phyloP scores from a whole-genome alignment of 257 asterid genomes.

The Plectranthus barbatus region DNA sequence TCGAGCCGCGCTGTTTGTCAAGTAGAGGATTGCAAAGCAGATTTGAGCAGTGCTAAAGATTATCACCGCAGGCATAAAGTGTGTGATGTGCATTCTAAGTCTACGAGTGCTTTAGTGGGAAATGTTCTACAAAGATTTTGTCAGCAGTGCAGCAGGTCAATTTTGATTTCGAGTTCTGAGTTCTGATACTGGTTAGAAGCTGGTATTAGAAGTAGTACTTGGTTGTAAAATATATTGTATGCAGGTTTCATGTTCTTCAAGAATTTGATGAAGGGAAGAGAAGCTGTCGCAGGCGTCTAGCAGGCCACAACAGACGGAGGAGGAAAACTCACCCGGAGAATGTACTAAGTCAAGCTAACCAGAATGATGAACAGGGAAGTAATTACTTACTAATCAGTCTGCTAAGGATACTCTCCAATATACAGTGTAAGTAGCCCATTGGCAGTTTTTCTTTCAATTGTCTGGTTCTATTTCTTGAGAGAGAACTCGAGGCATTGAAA shows the following conservation, averaged over 20 bases:
- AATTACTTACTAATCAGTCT: slow-evolving; percentile 66
- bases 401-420: slow-evolving; percentile 78
- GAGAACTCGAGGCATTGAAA: no score
- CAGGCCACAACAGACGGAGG: slow-evolving; percentile 81
- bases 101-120: slow-evolving; percentile 65
- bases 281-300: slow-evolving; percentile 90
- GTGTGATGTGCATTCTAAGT: slow-evolving; percentile 81
- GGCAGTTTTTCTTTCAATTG: not conserved
- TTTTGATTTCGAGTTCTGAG: not conserved
- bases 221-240: not conserved
- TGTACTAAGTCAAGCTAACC: slow-evolving; percentile 28
- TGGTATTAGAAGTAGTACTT: not conserved
- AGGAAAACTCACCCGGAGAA: slow-evolving; percentile 89
- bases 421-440: slow-evolving; percentile 50
- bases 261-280: no score
- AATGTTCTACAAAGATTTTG: slow-evolving; percentile 79
- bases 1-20: slow-evolving; percentile 62
- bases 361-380: slow-evolving; percentile 55
- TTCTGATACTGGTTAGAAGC: not conserved
- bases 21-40: slow-evolving; percentile 73
- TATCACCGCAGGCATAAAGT: slow-evolving; percentile 91
- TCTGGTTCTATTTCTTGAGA: not conserved
- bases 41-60: slow-evolving; percentile 74
- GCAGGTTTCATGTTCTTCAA: slow-evolving; percentile 86
- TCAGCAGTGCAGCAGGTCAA: slow-evolving; percentile 96